Evolutionary conservation across 148 eudicot genomes (phyloP).

Genomic region (Cornus kousa): DNA sequence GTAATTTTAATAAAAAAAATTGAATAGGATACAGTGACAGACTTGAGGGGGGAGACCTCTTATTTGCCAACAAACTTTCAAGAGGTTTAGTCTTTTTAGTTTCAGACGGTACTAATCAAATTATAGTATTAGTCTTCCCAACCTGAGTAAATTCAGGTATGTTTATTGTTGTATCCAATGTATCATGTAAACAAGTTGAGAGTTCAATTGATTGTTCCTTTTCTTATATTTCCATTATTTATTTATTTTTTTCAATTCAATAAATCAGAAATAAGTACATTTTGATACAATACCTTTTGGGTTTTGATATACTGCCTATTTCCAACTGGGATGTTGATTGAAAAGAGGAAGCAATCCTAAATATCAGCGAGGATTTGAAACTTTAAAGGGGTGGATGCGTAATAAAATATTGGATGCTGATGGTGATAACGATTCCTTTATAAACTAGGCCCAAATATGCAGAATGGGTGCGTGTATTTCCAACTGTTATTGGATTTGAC

Average conservation of each 20-base stretch:
- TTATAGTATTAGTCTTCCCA: not conserved
- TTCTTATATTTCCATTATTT: not conserved
- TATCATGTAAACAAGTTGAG: not conserved
- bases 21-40: not conserved
- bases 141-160: not conserved
- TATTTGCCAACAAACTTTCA: not conserved
- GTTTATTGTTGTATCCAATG: not conserved
- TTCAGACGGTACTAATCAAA: not conserved
- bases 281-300: not conserved
- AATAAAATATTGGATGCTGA: not conserved
- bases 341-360: slow-evolving; percentile 1
- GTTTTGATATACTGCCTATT: not conserved
- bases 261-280: not conserved
- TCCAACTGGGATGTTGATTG: not conserved
- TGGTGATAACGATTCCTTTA: not conserved
- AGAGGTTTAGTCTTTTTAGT: not conserved
- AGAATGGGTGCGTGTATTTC: not conserved
- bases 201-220: not conserved
- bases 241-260: not conserved
- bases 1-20: not conserved
- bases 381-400: not conserved
- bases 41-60: not conserved
- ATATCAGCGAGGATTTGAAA: not conserved
- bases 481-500: not conserved
- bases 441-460: not conserved